Evolutionary conservation across 176 grass and related monocot species (phyloP).

Genomic region (Guadua angustifolia): DNA sequence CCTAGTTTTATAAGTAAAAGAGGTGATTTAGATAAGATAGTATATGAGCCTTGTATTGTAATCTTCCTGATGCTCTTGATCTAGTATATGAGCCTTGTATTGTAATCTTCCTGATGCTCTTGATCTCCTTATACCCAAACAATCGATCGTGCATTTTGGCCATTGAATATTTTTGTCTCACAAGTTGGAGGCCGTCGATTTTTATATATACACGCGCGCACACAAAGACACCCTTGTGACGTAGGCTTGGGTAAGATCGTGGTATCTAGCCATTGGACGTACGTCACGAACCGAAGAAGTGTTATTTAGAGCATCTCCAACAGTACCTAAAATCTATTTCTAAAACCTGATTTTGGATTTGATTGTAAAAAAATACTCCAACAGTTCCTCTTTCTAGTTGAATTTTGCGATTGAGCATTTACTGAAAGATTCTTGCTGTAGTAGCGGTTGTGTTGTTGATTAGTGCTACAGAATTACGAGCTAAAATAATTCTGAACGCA

Average conservation of each 20-base stretch:
- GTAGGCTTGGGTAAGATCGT: conserved; percentile 39
- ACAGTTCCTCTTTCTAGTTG: too few relatives aligned
- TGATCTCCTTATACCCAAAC: conserved; percentile 34
- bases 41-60: background rate
- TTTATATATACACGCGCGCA: background rate
- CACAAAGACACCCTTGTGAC: conserved; percentile 6
- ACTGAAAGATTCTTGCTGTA: conserved; percentile 39
- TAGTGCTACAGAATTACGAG: background rate
- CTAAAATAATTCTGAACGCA: conserved; percentile 34
- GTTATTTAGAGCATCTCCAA: too few relatives aligned
- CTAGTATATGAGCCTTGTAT: background rate
- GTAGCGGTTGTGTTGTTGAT: background rate
- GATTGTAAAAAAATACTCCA: too few relatives aligned
- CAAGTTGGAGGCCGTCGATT: conserved; percentile 48
- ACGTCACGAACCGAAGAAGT: background rate
- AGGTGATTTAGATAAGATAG: conserved; percentile 36
- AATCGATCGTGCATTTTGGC: conserved; percentile 19
- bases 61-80: too few relatives aligned
- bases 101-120: background rate
- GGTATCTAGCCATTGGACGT: background rate
- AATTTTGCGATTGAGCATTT: too few relatives aligned
- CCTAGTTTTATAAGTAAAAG: conserved; percentile 13
- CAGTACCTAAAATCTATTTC: too few relatives aligned
- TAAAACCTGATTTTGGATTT: too few relatives aligned
- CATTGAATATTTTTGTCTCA: conserved; percentile 48